Evolutionary conservation across 2,329 filamentous ascomycete species (phyloP).

Genomic region (Colletotrichum eremochloae): DNA sequence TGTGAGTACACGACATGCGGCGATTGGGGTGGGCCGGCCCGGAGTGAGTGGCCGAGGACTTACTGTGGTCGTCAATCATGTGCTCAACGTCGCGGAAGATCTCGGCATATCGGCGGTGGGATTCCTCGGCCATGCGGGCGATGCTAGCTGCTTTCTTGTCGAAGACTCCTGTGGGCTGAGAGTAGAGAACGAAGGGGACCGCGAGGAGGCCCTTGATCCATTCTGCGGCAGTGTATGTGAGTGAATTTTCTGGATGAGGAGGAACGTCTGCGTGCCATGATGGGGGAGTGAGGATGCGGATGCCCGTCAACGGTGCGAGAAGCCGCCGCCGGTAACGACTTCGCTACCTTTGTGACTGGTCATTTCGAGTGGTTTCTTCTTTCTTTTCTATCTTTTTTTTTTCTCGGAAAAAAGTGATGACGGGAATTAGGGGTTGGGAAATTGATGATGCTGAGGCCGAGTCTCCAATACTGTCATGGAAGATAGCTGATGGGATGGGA

Average conservation of each 20-base stretch:
- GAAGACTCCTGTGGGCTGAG: constrained; percentile 90
- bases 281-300: background rate
- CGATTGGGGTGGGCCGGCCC: background rate
- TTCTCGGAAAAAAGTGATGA: too few relatives aligned
- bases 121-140: constrained; percentile 80
- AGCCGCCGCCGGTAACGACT: background rate
- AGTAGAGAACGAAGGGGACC: constrained; percentile 96
- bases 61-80: constrained; percentile 93
- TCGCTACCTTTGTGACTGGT: background rate
- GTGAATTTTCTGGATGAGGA: background rate
- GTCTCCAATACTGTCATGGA: background rate
- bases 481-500: background rate
- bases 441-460: background rate
- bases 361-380: too few relatives aligned
- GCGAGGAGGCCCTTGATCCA: constrained; percentile 97
- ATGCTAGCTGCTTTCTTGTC: constrained; percentile 76
- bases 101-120: constrained; percentile 91
- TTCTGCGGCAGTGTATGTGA: constrained; percentile 64
- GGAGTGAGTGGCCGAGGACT: constrained; percentile 42
- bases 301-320: constrained; percentile 17
- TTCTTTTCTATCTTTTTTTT: too few relatives aligned
- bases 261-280: background rate
- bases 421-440: accelerated
- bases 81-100: constrained; percentile 94
- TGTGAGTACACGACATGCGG: constrained; percentile 13